Conservation (phyloP, 2,329 filamentous ascomycete species). For the Colletotrichum sp. region DNA sequence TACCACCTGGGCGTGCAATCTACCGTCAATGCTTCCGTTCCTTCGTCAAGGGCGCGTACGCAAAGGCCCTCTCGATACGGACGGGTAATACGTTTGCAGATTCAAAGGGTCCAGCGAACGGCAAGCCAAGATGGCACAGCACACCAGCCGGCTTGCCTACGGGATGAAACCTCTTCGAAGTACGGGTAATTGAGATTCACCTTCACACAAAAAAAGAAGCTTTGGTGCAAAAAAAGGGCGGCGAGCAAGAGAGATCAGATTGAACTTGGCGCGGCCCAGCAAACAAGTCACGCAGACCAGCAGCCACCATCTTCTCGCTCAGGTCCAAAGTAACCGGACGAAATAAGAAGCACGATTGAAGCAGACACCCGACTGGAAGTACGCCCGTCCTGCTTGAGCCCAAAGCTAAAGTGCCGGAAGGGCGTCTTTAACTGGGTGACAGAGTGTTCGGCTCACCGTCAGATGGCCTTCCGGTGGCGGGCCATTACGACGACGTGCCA, state of each 20-base stretch:
- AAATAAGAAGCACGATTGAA: constrained; percentile 3
- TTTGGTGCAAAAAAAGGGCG: neutral
- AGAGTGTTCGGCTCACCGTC: constrained; percentile 20
- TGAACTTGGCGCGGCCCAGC: neutral
- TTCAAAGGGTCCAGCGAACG: constrained; percentile 8
- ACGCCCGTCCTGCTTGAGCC: constrained; percentile 12
- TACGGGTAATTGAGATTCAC: neutral
- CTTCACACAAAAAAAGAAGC: neutral
- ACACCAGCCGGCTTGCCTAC: neutral
- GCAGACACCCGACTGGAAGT: constrained; percentile 14
- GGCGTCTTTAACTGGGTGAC: constrained; percentile 1
- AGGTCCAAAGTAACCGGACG: constrained; percentile 4
- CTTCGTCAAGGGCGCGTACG: neutral
- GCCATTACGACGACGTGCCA: constrained; percentile 20
- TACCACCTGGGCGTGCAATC: neutral
- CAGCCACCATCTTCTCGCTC: neutral
- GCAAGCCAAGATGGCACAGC: neutral
- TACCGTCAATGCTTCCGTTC: constrained; percentile 4
- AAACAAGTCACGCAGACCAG: neutral
- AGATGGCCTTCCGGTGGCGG: constrained; percentile 22
- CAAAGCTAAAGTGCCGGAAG: constrained; percentile 6
- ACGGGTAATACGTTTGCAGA: neutral
- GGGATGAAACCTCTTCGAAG: constrained; percentile 16
- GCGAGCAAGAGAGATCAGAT: neutral
- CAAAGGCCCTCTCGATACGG: neutral